A percentile compares a stretch with the other conserved stretches of the same genome.
Evolutionary conservation across 768 basidiomycete genomes (phyloP).

Genomic region (Pleurotus salmoneostramineus): DNA sequence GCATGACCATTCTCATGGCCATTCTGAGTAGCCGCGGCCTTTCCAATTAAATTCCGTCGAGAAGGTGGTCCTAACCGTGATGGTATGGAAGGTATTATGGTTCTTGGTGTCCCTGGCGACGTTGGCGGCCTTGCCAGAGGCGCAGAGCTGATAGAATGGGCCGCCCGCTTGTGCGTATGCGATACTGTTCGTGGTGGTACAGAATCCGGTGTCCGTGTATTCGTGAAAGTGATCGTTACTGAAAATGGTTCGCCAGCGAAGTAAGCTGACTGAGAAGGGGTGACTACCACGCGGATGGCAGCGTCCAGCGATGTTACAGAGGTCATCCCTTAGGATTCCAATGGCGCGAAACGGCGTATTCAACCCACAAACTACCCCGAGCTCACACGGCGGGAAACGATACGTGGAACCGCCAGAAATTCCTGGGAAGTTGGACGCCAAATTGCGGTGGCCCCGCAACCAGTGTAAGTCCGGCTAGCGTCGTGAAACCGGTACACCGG

Average conservation of each 20-base stretch:
- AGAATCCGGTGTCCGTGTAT: slow-evolving; percentile 56
- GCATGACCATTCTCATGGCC: slow-evolving; percentile 35
- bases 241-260: slow-evolving; percentile 90
- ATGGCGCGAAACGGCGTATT: background rate
- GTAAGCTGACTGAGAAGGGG: slow-evolving; percentile 83
- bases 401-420: background rate
- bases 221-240: slow-evolving; percentile 84
- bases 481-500: background rate
- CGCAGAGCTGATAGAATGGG: slow-evolving; percentile 81
- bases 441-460: background rate
- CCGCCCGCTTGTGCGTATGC: slow-evolving; percentile 59
- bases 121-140: slow-evolving; percentile 80
- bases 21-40: slow-evolving; percentile 32
- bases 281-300: slow-evolving; percentile 64
- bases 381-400: background rate
- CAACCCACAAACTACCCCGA: background rate
- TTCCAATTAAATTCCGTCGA: slow-evolving; percentile 57
- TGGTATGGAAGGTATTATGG: slow-evolving; percentile 21
- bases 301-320: slow-evolving; percentile 27
- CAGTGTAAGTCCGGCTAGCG: background rate
- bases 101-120: slow-evolving; percentile 62
- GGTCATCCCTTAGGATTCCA: background rate
- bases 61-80: slow-evolving; percentile 21
- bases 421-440: background rate
- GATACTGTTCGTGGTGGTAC: slow-evolving; percentile 25